Conservation (phyloP, 371 early-diverging fungal genomes). For the Fennellomyces sp. region DNA sequence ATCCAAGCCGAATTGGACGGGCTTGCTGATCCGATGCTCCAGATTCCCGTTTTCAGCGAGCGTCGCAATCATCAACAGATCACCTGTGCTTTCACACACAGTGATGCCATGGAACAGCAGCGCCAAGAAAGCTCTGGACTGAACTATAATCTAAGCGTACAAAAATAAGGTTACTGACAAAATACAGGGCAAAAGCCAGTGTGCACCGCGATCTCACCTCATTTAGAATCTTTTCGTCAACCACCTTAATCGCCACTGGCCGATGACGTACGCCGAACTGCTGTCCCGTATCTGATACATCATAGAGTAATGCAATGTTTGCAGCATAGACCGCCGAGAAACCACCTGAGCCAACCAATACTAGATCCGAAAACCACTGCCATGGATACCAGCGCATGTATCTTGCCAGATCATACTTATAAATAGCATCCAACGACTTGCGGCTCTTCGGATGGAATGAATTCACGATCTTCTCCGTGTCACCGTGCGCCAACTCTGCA, state of each 20-base stretch:
- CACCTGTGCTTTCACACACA: slow-evolving; percentile 43
- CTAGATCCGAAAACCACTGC: slow-evolving; percentile 46
- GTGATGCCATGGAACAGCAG: slow-evolving; percentile 43
- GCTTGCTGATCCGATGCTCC: slow-evolving; percentile 27
- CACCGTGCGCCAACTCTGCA: slow-evolving; percentile 8
- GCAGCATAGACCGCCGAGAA: slow-evolving; percentile 43
- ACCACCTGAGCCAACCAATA: slow-evolving; percentile 42
- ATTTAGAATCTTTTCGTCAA: slow-evolving; percentile 45
- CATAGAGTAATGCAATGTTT: slow-evolving; percentile 26
- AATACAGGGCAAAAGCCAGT: background rate
- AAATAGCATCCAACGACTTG: slow-evolving; percentile 27
- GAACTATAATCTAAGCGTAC: slow-evolving; percentile 31
- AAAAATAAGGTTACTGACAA: background rate
- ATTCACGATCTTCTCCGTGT: slow-evolving; percentile 18
- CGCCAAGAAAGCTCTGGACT: slow-evolving; percentile 41
- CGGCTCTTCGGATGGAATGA: slow-evolving; percentile 36
- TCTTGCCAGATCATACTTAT: slow-evolving; percentile 29
- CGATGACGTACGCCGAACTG: background rate
- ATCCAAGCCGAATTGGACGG: slow-evolving; percentile 11
- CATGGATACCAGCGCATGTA: slow-evolving; percentile 48
- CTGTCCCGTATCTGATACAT: slow-evolving; percentile 26
- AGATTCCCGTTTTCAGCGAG: slow-evolving; percentile 38
- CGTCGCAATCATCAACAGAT: slow-evolving; percentile 39
- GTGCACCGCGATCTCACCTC: slow-evolving; percentile 22
- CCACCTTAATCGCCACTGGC: slow-evolving; percentile 39